Base-by-base conservation (phyloP, 1,284 basidiomycete genomes). In the Apiotrichum mycotoxinovorans region DNA sequence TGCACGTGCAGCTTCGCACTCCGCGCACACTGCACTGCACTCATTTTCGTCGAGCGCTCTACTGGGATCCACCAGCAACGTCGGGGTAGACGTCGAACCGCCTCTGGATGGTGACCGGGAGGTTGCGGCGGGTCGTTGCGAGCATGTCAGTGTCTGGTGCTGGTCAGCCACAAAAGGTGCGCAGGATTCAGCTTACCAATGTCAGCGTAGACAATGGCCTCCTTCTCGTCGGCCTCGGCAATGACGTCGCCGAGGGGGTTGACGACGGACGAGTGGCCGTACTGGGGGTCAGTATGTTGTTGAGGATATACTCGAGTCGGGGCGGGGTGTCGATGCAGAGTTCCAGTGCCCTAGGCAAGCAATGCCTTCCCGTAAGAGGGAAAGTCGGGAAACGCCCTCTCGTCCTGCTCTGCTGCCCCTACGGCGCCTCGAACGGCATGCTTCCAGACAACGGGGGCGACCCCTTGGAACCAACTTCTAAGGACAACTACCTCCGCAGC, bases 71-170 rank as follows among this genome's bases (percentile, higher is more conserved):
- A 17, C 57, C 58, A 30, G 73, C 53, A 48, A 94, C 84, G 72
- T 94, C 87, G 5, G 83, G 79, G 72, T 96, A 97, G 51, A 95
- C 89, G 76, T 95, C 93, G 71, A 95, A 96, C 55, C 93, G 83
- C 57, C 92, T 79, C 75, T 97, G 94, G 23, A 80, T 83, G 1
- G 89, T 92, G 20, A 97, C 89, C 15, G 92, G 92, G 55, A 95
- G 89, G 15, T 88, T 88, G 53, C 83, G 80, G 41, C 93, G 83
- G 11, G 90, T 86, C 7, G 85, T 84, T 40, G 82, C 71, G 62
- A 92, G 80, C 48, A 81, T 73, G 58, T 85, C 79, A 9, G 91
- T 84, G 67, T 94, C 92, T 94, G 22, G 50, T n/a, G n/a, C n/a
- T n/a, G 46, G 30, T 42, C 38, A 46, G 20, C 34, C 4, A 30